Evolutionary conservation across 2,329 filamentous ascomycete species (phyloP), one percentile per base, ranked within the genome.

Genomic region (Ophiosphaerella korrae): DNA sequence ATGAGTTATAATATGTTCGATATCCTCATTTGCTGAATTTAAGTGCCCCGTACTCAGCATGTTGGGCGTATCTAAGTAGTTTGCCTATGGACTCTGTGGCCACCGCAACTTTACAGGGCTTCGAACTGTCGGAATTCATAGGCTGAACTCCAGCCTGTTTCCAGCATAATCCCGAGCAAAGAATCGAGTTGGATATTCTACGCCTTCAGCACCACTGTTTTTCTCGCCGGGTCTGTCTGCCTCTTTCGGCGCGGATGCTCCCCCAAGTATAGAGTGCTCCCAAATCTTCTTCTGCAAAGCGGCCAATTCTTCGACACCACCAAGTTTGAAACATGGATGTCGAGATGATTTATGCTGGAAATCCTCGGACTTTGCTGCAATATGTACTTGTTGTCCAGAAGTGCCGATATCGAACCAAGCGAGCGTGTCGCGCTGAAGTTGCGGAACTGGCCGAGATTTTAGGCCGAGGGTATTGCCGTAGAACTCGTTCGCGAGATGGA

Each of bases 341-440:
- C 82, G 75, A 2, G 72, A 71, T 0, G 80, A 79, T 23, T 26
- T 23, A 35, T 38, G 16, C 1, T 4, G 1, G 16, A 63, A 63
- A 24, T 63, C 58, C 5, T 72, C 67, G 1, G 68, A 59, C 1
- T 72, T 61, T 0, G 77, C 74, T 0, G 80, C 79, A 42, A 86
- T 69, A 61, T 86, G 83, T 12, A 86, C 74, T 70, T 85, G 82
- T 62, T 85, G 83, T 1, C 78, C 77, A 2, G 76, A 75, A 2
- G 73, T 72, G 12, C 76, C 81, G 48, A 86, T 81, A 61, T 87
- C 81, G 73, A 86, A 83, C 84, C 84, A 87, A 7, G 80, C 77
- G 1, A 86, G 71, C 1, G 71, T 77, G 12, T 75, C 78, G 44
- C 73, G 75, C 59, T 85, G 82, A 1, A 79, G 63, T 2, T 71